Conservation (phyloP, 129 eudicot species). For the Flaveria sonorensis region DNA sequence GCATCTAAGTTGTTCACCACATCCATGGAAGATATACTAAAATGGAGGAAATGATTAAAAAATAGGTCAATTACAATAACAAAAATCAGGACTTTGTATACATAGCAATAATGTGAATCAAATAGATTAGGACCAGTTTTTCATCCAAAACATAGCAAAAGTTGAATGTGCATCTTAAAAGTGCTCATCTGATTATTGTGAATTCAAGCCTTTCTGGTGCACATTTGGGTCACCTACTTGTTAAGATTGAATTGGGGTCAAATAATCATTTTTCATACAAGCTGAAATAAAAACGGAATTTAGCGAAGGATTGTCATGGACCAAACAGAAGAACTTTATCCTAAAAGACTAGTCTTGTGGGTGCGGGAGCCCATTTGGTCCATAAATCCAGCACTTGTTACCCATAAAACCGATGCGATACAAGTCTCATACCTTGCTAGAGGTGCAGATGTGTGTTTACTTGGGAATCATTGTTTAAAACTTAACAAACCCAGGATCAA, state of each 20-base stretch:
- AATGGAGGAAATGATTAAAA: not conserved
- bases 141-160: not conserved
- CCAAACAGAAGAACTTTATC: no score
- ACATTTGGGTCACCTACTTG: not conserved
- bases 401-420: no score
- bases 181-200: not conserved
- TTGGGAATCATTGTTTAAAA: no score
- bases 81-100: not conserved
- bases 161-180: not conserved
- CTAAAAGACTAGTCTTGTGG: no score
- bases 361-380: no score
- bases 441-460: no score
- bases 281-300: no score
- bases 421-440: no score
- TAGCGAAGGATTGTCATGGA: no score
- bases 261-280: conserved; percentile 18
- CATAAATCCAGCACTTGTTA: no score
- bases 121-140: not conserved
- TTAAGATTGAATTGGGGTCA: not conserved
- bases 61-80: not conserved
- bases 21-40: conserved; percentile 46
- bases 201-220: not conserved
- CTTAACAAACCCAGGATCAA: no score
- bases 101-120: not conserved
- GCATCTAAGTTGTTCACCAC: conserved; percentile 30